A percentile compares a stretch with the other conserved stretches of the same genome.
Evolutionary conservation across 345 rosid genomes (phyloP).

Genomic region (Ceriops zippeliana): DNA sequence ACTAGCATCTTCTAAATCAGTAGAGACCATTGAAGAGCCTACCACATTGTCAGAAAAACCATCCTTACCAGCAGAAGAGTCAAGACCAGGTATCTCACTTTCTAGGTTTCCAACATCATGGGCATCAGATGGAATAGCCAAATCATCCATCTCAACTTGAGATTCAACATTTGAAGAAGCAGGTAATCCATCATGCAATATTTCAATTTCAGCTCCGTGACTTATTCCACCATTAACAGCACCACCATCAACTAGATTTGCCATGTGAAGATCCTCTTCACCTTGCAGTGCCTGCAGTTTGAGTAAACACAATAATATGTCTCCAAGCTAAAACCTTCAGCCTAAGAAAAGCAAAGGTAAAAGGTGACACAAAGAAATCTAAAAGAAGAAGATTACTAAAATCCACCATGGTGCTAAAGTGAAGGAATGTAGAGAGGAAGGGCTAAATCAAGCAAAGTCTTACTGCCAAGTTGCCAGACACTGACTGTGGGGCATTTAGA

Average conservation of each 20-base stretch:
- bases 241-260: conserved; percentile 24
- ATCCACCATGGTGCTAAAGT: background rate
- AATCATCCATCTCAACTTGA: conserved; percentile 35
- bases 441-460: background rate
- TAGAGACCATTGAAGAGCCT: conserved; percentile 52
- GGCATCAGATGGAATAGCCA: conserved; percentile 35
- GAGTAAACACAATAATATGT: conserved; percentile 15
- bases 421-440: background rate
- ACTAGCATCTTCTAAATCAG: conserved; percentile 55
- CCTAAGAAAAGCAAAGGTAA: conserved; percentile 2
- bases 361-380: conserved; percentile 7
- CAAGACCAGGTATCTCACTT: conserved; percentile 79
- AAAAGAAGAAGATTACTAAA: background rate
- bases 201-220: conserved; percentile 46
- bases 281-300: conserved; percentile 38
- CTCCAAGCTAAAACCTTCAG: background rate
- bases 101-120: conserved; percentile 45
- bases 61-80: conserved; percentile 54
- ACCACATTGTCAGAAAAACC: conserved; percentile 50
- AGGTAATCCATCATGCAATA: conserved; percentile 37
- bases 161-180: conserved; percentile 41
- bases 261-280: conserved; percentile 42
- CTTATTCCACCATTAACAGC: conserved; percentile 25
- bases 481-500: conserved; percentile 35
- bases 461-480: conserved; percentile 42